Evolutionary conservation across 345 rosid species (phyloP).

Genomic region (Crucihimalaya himalaica): DNA sequence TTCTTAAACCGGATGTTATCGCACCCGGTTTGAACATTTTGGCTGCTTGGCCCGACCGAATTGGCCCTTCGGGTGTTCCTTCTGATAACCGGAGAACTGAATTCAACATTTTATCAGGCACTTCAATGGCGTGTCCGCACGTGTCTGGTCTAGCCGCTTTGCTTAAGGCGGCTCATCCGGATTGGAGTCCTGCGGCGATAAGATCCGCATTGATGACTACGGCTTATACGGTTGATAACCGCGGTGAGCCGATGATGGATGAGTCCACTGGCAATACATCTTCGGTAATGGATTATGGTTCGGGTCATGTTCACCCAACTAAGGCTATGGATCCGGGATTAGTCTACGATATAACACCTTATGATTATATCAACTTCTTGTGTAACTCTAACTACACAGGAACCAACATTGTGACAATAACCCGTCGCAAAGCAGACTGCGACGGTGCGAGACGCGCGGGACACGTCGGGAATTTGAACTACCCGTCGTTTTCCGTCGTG

Average conservation of each 20-base stretch:
- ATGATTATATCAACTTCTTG: slow-evolving; percentile 73
- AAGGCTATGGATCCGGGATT: slow-evolving; percentile 88
- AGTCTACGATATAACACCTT: slow-evolving; percentile 61
- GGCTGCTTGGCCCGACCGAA: slow-evolving; percentile 91
- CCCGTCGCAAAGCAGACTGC: slow-evolving; percentile 66
- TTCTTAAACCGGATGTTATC: slow-evolving; percentile 82
- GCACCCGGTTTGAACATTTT: slow-evolving; percentile 94
- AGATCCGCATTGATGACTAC: slow-evolving; percentile 93
- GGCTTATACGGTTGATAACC: slow-evolving; percentile 65
- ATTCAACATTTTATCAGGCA: slow-evolving; percentile 87
- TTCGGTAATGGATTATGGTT: slow-evolving; percentile 69
- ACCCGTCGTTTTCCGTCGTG: slow-evolving; percentile 67
- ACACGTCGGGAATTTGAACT: slow-evolving; percentile 73
- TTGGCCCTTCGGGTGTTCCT: slow-evolving; percentile 70
- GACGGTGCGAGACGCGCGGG: slow-evolving; percentile 66
- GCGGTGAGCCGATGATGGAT: slow-evolving; percentile 64
- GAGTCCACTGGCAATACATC: slow-evolving; percentile 80
- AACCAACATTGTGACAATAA: slow-evolving; percentile 60
- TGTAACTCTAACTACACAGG: slow-evolving; percentile 79
- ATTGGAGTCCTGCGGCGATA: slow-evolving; percentile 87
- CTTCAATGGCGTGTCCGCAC: slow-evolving; percentile 98
- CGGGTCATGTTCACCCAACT: slow-evolving; percentile 90
- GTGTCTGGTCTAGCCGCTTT: slow-evolving; percentile 87
- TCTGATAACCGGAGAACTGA: slow-evolving; percentile 68
- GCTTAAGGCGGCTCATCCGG: slow-evolving; percentile 87